A percentile compares a stretch with the other conserved stretches of the same genome.
Conservation (phyloP, 257 asterid species). For the Fraxinus americana region DNA sequence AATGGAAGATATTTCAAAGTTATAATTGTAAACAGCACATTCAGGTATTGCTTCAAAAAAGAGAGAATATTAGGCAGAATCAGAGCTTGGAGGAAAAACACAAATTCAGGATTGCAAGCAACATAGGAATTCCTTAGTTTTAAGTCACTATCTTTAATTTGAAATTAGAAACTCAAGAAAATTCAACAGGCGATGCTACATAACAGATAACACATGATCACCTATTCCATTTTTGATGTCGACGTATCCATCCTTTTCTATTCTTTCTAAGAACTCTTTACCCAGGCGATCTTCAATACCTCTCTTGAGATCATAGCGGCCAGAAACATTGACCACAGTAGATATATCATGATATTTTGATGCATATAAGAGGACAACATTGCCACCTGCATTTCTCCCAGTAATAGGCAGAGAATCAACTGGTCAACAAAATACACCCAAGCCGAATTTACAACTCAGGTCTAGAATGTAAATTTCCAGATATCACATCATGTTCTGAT, state of each 20-base stretch:
- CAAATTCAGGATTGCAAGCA: background rate
- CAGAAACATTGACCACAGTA: conserved; percentile 75
- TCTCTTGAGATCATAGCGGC: conserved; percentile 73
- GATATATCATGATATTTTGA: conserved; percentile 72
- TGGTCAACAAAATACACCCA: conserved; percentile 10
- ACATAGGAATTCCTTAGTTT: background rate
- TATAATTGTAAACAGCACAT: background rate
- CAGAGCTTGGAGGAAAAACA: background rate
- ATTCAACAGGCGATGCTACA: background rate
- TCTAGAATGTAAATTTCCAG: background rate
- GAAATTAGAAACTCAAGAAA: background rate
- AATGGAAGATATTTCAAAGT: background rate
- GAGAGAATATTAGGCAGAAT: background rate
- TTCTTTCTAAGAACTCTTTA: conserved; percentile 46
- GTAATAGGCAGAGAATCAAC: conserved; percentile 16
- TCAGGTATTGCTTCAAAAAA: background rate
- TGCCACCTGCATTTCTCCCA: conserved; percentile 56
- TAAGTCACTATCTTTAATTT: background rate
- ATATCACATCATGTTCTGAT: background rate
- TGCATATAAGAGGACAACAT: conserved; percentile 73
- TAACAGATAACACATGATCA: conserved; percentile 22
- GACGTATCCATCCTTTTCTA: conserved; percentile 71
- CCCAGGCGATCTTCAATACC: conserved; percentile 77
- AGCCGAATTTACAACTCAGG: background rate
- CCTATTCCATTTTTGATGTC: conserved; percentile 61